Base-by-base conservation (phyloP, 805 yeast species). In the Helenozyma rhizophorensis region DNA sequence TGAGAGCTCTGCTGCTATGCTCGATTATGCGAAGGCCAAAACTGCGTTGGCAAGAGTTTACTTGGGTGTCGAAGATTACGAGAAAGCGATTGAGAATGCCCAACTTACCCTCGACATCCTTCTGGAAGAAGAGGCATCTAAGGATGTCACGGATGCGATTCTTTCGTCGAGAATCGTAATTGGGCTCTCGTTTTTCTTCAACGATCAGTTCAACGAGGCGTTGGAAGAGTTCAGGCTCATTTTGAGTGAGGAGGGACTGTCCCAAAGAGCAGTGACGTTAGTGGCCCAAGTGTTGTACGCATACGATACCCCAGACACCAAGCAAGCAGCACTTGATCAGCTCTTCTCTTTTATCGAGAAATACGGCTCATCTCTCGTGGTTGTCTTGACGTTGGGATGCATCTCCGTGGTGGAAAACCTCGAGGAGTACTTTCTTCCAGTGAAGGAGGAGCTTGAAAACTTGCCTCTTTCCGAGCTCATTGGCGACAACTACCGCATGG, bases 301-400 rank as follows among this genome's bases (percentile, higher is more conserved):
- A 2, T 74, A 75, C 36, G 83, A 78, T n/a, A 73, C 78, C 0
- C 77, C 73, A n/a, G 93, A 83, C 4, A 78, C 93, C 1, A 80
- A 77, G 37, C 82, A 78, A 42, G 89, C 88, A 1, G 96, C 97
- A 0, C 51, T 84, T 28, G 96, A 88, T 47, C 95, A 87, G 54
- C 58, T 90, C 27, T 81, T 83, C 45, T 68, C 72, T 15, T 76
- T 70, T 46, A 75, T 88, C 25, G 80, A 74, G 39, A 65, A 60
- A 4, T 56, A 72, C 36, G 96, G 95, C 0, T 66, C 83, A 1
- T 76, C 88, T 2, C 58, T 86, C 28, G 50, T 76, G 15, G 76
- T 84, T 2, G 80, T 85, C 0, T 57, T 89, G 37, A 74, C 87
- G 1, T 64, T 90, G 25, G 96, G 95, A 4, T 88, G 94, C 0